Conservation (phyloP, 768 basidiomycete genomes). For the Lanmaoa rubissima region DNA sequence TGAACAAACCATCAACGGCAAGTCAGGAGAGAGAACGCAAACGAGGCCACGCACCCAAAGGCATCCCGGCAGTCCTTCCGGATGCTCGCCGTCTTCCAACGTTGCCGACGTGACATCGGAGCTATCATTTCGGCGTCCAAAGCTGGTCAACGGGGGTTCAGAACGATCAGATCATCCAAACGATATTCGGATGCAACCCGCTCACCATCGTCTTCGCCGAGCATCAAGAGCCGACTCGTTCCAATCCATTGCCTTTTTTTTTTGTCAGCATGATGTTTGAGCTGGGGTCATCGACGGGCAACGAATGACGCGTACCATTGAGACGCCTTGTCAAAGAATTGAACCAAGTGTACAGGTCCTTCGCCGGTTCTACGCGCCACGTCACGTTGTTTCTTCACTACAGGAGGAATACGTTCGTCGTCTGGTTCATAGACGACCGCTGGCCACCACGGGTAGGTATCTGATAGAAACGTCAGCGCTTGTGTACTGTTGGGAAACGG, state of each 20-base stretch:
- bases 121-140: constrained; percentile 65
- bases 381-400: constrained; percentile 29
- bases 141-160: constrained; percentile 36
- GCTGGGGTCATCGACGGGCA: not conserved
- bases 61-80: constrained; percentile 60
- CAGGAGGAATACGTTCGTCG: constrained; percentile 52
- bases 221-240: constrained; percentile 51
- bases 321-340: constrained; percentile 69
- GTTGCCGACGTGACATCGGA: constrained; percentile 48
- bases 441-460: constrained; percentile 85
- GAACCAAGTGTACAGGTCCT: constrained; percentile 59
- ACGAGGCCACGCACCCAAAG: constrained; percentile 48
- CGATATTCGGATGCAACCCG: not conserved
- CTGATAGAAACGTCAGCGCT: constrained; percentile 37
- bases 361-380: constrained; percentile 37
- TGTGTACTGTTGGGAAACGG: not conserved
- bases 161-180: not conserved
- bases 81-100: constrained; percentile 54
- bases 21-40: not conserved
- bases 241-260: constrained; percentile 62
- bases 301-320: constrained; percentile 50
- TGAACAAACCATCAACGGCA: not conserved
- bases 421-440: constrained; percentile 71
- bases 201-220: constrained; percentile 73
- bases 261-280: constrained; percentile 1